Evolutionary conservation across 371 early-diverging fungal genomes (phyloP).

Genomic region (Synchytrium microbalum): DNA sequence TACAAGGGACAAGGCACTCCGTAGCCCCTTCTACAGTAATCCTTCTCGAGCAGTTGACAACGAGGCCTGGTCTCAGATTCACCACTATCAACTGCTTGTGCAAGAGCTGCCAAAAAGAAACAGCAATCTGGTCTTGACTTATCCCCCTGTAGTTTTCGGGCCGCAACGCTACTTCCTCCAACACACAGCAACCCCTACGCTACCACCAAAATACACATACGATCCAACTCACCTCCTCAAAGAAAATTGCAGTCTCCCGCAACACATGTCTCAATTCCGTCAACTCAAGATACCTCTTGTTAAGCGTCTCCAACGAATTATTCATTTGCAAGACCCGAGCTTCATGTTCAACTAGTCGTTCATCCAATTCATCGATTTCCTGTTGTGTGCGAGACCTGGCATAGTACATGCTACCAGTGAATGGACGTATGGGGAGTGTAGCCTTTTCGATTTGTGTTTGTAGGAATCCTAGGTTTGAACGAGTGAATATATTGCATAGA

Average conservation of each 20-base stretch:
- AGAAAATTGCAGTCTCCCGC: slow-evolving; percentile 76
- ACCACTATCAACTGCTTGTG: too few relatives aligned
- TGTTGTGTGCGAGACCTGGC: slow-evolving; percentile 72
- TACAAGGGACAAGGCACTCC: too few relatives aligned
- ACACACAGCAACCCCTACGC: too few relatives aligned
- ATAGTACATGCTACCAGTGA: slow-evolving; percentile 19
- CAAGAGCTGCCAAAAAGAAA: too few relatives aligned
- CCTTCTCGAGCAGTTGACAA: too few relatives aligned
- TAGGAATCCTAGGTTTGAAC: slow-evolving; percentile 60
- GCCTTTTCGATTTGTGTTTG: slow-evolving; percentile 70
- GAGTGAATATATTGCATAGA: slow-evolving; percentile 1
- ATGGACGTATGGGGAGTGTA: slow-evolving; percentile 56
- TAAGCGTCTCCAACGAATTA: slow-evolving; percentile 73
- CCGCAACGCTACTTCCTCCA: too few relatives aligned
- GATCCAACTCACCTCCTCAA: slow-evolving; percentile 49
- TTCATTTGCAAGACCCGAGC: slow-evolving; percentile 78
- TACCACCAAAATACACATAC: too few relatives aligned
- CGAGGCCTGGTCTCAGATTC: too few relatives aligned
- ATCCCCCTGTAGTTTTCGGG: too few relatives aligned
- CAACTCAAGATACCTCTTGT: slow-evolving; percentile 75
- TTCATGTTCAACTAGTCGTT: slow-evolving; percentile 71
- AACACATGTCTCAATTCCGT: slow-evolving; percentile 86
- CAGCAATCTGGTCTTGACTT: too few relatives aligned
- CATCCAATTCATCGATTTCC: slow-evolving; percentile 91
- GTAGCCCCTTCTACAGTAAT: too few relatives aligned